Conservation (phyloP, 352 stramenopile genomes). For the Pythium brassicae region DNA sequence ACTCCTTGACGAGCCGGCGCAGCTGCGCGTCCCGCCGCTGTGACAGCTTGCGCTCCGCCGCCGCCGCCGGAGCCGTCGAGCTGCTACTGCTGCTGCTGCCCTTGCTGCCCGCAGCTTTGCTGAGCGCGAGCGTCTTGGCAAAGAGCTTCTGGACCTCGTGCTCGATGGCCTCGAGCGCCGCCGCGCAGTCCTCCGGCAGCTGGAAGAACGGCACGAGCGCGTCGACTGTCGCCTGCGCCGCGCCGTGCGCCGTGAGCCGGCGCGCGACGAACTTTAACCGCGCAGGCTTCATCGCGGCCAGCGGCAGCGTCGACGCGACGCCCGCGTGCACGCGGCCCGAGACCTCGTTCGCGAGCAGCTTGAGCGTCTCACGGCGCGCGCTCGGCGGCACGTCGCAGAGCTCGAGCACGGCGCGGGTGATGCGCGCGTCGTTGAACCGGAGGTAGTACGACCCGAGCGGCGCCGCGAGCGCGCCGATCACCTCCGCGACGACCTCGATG, state of each 20-base stretch:
- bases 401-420: conserved; percentile 69
- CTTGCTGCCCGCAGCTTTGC: conserved; percentile 20
- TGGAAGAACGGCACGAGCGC: conserved; percentile 72
- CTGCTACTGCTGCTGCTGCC: not conserved
- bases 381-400: conserved; percentile 48
- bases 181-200: conserved; percentile 56
- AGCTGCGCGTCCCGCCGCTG: conserved; percentile 68
- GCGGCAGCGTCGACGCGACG: conserved; percentile 46
- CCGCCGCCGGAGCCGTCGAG: no score
- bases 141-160: conserved; percentile 62
- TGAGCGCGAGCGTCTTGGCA: conserved; percentile 29
- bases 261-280: conserved; percentile 75
- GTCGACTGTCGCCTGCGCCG: conserved; percentile 43
- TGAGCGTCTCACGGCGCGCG: conserved; percentile 65
- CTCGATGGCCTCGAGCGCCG: conserved; percentile 63
- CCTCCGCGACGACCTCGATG: conserved; percentile 70
- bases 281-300: conserved; percentile 48
- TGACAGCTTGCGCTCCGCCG: conserved; percentile 39
- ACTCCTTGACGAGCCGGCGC: conserved; percentile 63
- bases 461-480: conserved; percentile 54
- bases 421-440: conserved; percentile 69
- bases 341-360: conserved; percentile 72
- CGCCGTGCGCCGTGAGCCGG: conserved; percentile 59
- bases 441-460: conserved; percentile 77
- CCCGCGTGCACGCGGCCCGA: conserved; percentile 61